Evolutionary conservation across 371 early-diverging fungal genomes (phyloP), one percentile per base, ranked within the genome.

Genomic region (Actinomortierella wolfii): DNA sequence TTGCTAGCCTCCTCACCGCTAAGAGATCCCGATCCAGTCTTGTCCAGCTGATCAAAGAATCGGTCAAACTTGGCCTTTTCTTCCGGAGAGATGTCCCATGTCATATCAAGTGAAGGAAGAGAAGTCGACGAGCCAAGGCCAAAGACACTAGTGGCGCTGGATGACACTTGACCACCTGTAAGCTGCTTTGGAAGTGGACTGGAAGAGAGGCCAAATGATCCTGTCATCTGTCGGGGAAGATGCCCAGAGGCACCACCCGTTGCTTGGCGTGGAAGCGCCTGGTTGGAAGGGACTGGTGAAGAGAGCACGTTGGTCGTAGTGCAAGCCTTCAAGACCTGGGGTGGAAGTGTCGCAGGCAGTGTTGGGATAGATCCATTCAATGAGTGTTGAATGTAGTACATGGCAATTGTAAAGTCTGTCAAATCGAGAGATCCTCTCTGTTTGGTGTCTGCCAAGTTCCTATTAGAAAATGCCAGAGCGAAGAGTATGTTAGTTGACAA

Each of bases 371-470:
- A 80, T 11, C 86, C 85, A 53, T 83, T 86, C 89, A 92, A 86
- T 1, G 83, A 76, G n/a, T 81, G 80, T 24, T 88, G 80, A 26
- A 92, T 83, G 63, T 87, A 89, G 73, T 89, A 85, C 94, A 93
- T 93, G 18, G 92, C 92, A 49, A 92, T 87, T 14, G 88, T 86
- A 64, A 93, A 93, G 64, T 89, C 91, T 0, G 86, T 81, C 44
- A 88, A 81, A 44, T 89, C 85, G 25, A 93, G 63, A 26, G 83
- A 76, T 45, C 90, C 91, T 21, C 87, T 80, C 26, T 78, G 71
- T 28, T 87, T 84, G 8, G 90, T 86, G 54, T 92, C 91, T 2
- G 91, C 92, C 50, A 93, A 70, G 39, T 66, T 64, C 90, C 88
- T 80, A 48, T 2, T 26, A 53, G 18, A 49, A 25, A 18, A 68